Evolutionary conservation across 495 filamentous ascomycete genomes (phyloP).

Genomic region (Rhizodiscina lignyota): DNA sequence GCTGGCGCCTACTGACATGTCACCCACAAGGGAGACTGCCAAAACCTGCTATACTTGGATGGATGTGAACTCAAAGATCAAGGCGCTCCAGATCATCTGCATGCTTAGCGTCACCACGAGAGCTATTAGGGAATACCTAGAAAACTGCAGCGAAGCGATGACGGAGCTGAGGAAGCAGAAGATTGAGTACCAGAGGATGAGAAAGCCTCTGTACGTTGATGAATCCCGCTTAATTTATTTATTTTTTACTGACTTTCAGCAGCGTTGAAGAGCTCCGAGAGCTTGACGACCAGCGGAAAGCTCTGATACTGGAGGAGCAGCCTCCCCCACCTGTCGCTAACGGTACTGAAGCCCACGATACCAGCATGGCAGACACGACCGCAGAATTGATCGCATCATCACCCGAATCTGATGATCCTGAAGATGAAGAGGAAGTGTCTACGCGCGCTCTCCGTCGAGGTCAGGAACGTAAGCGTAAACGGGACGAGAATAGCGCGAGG

Average conservation of each 20-base stretch:
- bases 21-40: conserved; percentile 59
- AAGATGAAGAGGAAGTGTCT: conserved; percentile 7
- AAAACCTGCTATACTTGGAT: conserved; percentile 50
- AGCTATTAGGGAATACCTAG: conserved; percentile 71
- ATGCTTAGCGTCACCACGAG: conserved; percentile 77
- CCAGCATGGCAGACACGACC: conserved; percentile 41
- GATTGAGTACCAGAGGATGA: conserved; percentile 72
- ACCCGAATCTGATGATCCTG: conserved; percentile 34
- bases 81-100: conserved; percentile 70
- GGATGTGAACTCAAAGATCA: conserved; percentile 67
- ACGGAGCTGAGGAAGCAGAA: conserved; percentile 87
- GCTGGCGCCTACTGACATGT: conserved; percentile 58
- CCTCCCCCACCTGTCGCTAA: no score
- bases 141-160: conserved; percentile 82
- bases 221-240: not conserved
- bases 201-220: conserved; percentile 68
- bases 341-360: conserved; percentile 15
- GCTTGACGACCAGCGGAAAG: conserved; percentile 78
- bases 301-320: no score
- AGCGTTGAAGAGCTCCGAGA: conserved; percentile 70
- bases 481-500: conserved; percentile 40
- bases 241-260: conserved; percentile 1
- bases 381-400: conserved; percentile 31
- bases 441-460: conserved; percentile 44
- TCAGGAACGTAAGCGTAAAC: conserved; percentile 49